phyloP scores from a whole-genome alignment of 1,139 yeast genomes.

The Suhomyces choctaworum region DNA sequence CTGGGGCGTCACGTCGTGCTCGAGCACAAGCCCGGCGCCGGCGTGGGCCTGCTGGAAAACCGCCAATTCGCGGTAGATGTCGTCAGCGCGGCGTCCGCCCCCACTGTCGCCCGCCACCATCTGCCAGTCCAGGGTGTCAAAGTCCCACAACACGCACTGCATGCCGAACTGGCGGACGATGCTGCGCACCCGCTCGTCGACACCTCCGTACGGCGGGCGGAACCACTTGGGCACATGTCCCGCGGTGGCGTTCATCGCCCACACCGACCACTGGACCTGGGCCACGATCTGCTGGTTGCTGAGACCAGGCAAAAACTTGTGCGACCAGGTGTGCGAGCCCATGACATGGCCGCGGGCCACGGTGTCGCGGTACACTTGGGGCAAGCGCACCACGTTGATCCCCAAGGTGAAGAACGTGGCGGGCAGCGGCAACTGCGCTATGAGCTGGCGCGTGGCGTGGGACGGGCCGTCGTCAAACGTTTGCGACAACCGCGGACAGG shows the following conservation, averaged over 20 bases:
- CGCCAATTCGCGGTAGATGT: constrained; percentile 55
- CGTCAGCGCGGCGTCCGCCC: constrained; percentile 41
- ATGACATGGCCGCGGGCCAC: constrained; percentile 68
- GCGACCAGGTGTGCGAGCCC: constrained; percentile 94
- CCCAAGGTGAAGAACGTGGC: constrained; percentile 88
- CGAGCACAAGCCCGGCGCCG: constrained; percentile 67
- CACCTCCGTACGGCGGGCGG: constrained; percentile 95
- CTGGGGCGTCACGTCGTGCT: constrained; percentile 71
- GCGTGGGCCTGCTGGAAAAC: constrained; percentile 47
- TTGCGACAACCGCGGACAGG: constrained; percentile 76
- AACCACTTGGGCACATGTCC: constrained; percentile 89
- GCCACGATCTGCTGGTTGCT: constrained; percentile 81
- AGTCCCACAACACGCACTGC: constrained; percentile 88
- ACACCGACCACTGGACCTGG: constrained; percentile 89
- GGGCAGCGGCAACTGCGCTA: constrained; percentile 48
- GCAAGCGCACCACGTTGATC: constrained; percentile 70
- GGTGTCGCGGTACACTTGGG: constrained; percentile 65
- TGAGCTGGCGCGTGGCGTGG: constrained; percentile 59
- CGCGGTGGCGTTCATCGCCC: constrained; percentile 98
- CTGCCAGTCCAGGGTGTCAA: constrained; percentile 91
- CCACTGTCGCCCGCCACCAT: constrained; percentile 32
- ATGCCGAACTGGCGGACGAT: constrained; percentile 84
- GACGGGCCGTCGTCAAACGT: constrained; percentile 97
- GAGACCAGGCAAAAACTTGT: constrained; percentile 75
- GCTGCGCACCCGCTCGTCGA: constrained; percentile 80